phyloP scores from a whole-genome alignment of 2,329 filamentous ascomycete species.

The Aspergillus nomiae region DNA sequence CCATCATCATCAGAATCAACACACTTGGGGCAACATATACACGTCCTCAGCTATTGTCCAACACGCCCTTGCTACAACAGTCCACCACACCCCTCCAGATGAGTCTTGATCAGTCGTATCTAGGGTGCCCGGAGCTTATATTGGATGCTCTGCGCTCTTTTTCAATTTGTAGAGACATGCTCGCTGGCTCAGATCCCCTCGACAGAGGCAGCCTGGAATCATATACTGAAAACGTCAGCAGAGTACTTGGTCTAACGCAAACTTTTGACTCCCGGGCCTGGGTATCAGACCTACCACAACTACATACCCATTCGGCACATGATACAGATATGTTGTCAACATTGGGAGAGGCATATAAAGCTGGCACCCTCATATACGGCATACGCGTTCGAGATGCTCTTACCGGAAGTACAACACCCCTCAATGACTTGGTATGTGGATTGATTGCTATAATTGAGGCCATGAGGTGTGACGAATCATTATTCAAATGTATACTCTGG shows the following conservation, averaged over 20 bases:
- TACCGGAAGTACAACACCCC: background rate
- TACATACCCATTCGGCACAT: background rate
- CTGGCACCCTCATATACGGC: slow-evolving; percentile 17
- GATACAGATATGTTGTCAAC: background rate
- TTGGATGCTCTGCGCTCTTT: slow-evolving; percentile 14
- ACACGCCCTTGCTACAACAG: background rate
- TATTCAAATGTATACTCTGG: slow-evolving; percentile 29
- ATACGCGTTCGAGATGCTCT: slow-evolving; percentile 12
- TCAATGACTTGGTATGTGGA: background rate
- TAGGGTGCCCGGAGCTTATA: slow-evolving; percentile 16
- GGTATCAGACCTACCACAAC: background rate
- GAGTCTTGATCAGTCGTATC: slow-evolving; percentile 10
- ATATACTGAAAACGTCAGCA: background rate
- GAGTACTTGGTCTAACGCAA: slow-evolving; percentile 3
- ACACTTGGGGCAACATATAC: background rate
- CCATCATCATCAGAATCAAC: background rate
- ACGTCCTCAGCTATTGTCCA: background rate
- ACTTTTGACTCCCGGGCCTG: slow-evolving; percentile 6
- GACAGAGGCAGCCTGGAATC: background rate
- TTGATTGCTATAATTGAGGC: slow-evolving; percentile 10
- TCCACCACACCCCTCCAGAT: background rate
- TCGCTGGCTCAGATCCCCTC: background rate
- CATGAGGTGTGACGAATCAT: slow-evolving; percentile 4
- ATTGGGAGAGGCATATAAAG: slow-evolving; percentile 16
- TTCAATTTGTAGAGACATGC: slow-evolving; percentile 10